Conservation (phyloP, 2,329 filamentous ascomycete genomes). For the Xylaria sp. region DNA sequence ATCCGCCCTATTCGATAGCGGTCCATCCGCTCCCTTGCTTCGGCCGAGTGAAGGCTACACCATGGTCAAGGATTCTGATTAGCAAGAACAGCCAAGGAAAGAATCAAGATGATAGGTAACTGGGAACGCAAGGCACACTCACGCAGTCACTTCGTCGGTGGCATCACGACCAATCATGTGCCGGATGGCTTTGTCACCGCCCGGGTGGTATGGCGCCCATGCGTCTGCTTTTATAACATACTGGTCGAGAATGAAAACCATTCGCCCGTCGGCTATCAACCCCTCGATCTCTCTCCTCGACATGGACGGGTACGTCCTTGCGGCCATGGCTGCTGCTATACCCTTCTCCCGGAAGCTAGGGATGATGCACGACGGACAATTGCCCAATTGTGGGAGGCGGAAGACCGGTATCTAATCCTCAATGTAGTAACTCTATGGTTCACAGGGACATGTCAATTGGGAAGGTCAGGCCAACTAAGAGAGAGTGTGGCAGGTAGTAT, state of each 20-base stretch:
- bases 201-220: constrained; percentile 91
- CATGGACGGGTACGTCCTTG: constrained; percentile 59
- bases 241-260: constrained; percentile 83
- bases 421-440: not conserved
- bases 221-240: constrained; percentile 87
- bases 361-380: not conserved
- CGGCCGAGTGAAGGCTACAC: constrained; percentile 80
- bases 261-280: constrained; percentile 82
- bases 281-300: constrained; percentile 77
- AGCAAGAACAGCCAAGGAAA: constrained; percentile 25
- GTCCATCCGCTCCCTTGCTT: constrained; percentile 80
- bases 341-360: not conserved
- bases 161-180: constrained; percentile 96
- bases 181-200: constrained; percentile 87
- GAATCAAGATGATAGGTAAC: not conserved
- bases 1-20: constrained; percentile 86
- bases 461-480: not conserved
- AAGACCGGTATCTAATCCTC: not conserved
- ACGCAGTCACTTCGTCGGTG: constrained; percentile 94
- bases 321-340: constrained; percentile 39
- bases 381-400: not conserved
- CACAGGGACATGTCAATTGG: constrained; percentile 4
- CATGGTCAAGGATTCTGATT: constrained; percentile 5
- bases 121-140: constrained; percentile 53
- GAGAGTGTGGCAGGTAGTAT: not conserved